Percentiles rank a stretch among this genome's conserved stretches.
Conservation (phyloP, 805 yeast species). For the Sugiyamaella qingdaonensis region DNA sequence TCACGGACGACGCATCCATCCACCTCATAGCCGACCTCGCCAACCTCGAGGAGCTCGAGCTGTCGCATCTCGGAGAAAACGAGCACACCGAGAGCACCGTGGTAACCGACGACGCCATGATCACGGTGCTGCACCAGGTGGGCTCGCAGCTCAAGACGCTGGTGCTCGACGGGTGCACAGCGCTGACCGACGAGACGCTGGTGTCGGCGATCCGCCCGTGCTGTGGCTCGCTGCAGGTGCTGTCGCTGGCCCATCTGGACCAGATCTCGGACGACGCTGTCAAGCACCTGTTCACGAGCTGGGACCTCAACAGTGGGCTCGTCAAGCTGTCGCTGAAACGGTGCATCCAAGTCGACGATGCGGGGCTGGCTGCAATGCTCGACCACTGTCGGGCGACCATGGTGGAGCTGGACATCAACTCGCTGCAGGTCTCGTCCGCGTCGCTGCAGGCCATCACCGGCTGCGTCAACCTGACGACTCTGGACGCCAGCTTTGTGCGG, state of each 20-base stretch:
- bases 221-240: constrained; percentile 50
- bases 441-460: constrained; percentile 25
- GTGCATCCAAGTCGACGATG: constrained; percentile 62
- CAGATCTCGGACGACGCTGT: constrained; percentile 69
- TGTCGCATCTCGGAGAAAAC: constrained; percentile 42
- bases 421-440: constrained; percentile 55
- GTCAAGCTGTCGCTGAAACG: constrained; percentile 57
- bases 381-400: constrained; percentile 62
- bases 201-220: constrained; percentile 53
- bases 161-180: constrained; percentile 67
- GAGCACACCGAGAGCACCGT: constrained; percentile 43
- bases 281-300: constrained; percentile 51
- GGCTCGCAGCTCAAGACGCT: constrained; percentile 60
- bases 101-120: constrained; percentile 62
- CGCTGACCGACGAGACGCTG: constrained; percentile 60
- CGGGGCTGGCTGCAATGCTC: constrained; percentile 54
- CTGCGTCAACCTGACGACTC: constrained; percentile 58
- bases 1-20: constrained; percentile 53
- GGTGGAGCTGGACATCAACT: constrained; percentile 68
- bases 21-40: constrained; percentile 61
- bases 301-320: constrained; percentile 50
- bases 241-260: constrained; percentile 58
- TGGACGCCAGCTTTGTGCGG: constrained; percentile 79
- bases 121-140: constrained; percentile 45
- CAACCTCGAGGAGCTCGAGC: constrained; percentile 52